Base-by-base conservation (phyloP, 495 filamentous ascomycete genomes). In the Aspergillus affinis region DNA sequence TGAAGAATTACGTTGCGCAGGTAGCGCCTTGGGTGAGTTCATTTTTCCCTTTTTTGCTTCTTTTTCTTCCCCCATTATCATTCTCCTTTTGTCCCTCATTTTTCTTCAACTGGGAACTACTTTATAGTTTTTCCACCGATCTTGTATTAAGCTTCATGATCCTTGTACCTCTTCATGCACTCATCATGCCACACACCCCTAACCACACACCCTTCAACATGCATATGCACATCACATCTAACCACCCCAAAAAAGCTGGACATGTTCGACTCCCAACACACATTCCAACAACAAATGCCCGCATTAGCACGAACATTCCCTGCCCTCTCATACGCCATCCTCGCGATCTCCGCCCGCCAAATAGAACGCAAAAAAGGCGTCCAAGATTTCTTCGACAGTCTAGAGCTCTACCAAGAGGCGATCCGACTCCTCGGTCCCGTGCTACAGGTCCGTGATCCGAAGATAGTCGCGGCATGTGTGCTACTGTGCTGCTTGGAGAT, bases 261-360 rank as follows among this genome's bases (percentile, higher is more conserved):
- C 58, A 82, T 78, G 77, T 81, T 82, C 55, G 80, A 82, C 55
- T 73, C 71, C 20, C 66, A 71, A 46, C 72, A 69, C 46, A 72
- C 69, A 8, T 80, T 80, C 61, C 72, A 72, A 17, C 63, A 76
- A 1, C 74, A 80, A 48, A 63, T 78, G 27, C 75, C 75, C 6
- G 68, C 69, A 3, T 63, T 79, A 12, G 75, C 75, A 20, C 69
- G 67, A 3, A 68, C 62, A 2, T 80, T 72, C 47, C 75, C 76
- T 0, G 69, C 77, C 4, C 68, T 80, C 0, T 63, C 70, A 10
- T 76, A 75, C 59, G 76, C 75, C 5, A 69, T 80, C 18, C 72
- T 78, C 19, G 77, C 77, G 12, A 71, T 78, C 19, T 78, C 76
- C 0, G 70, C 77, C 4, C 70, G 75, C 10, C 75, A 78, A 56